Base-by-base conservation (phyloP, 306 rosid genomes). In the Castanea sativa region DNA sequence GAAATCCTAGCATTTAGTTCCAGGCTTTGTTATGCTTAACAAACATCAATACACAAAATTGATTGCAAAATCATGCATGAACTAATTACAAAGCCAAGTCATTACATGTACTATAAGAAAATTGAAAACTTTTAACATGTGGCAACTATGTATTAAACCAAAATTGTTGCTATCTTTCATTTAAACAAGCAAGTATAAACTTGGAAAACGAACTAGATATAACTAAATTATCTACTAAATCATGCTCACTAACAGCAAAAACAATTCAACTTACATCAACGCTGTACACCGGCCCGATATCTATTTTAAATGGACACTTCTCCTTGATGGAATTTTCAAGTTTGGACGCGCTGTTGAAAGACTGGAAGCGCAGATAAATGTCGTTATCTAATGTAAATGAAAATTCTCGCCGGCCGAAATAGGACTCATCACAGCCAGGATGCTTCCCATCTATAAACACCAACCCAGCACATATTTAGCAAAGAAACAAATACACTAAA, bases 201-300 rank as follows among this genome's bases (percentile, higher is more conserved):
- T 13, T 4, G 12, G 14, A 3, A 14, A 27, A 5, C 12, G 6
- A 49, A 63, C n/a, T 23, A 59, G 65, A 59, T 59, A 59, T 21
- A 57, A 57, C 65, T 19, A 59, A 58, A 58, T 58, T 10, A 20
- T 23, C 64, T 7, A 49, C 53, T 12, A 49, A 49, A 49, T 1
- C 53, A 49, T 49, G 16, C 53, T 49, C 4, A 15, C 53, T 49
- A 49, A 49, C 53, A 12, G 14, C 5, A 0, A 59, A 27, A 20
- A 59, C 53, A 49, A 12, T 49, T 49, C 16, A 49, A 49, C 92
- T 84, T 91, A 94, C 99, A 74, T 94, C 95, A 8, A 94, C 91
- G 18, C 88, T 88, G 83, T 94, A 94, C 73, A 94, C 91, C 21
- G 97, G 90, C 72, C 99, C 99, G 25, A 92, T 90, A 80, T 94